Percentiles rank a stretch among this genome's conserved stretches.
These are phyloP conservation scores for Metarhizium rileyi DNA, from an alignment of 2,329 filamentous ascomycete genomes.

Conservation along the genomic window DNA sequence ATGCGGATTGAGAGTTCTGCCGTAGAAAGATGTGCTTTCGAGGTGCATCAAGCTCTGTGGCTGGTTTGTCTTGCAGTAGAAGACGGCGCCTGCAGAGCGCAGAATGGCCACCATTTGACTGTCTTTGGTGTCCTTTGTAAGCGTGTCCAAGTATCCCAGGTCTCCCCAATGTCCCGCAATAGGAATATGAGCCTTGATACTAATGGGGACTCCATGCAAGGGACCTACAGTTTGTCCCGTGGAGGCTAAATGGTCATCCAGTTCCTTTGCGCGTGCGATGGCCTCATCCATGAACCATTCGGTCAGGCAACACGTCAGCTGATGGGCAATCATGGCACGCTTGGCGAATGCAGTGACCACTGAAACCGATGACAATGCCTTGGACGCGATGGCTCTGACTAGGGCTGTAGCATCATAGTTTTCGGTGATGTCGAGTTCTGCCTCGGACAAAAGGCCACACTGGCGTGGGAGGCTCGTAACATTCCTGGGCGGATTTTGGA, in stretches of 20 bases:
- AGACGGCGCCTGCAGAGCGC: constrained; percentile 46
- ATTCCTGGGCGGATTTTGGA: constrained; percentile 18
- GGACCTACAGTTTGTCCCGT: constrained; percentile 39
- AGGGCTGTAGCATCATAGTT: constrained; percentile 32
- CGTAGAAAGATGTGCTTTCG: constrained; percentile 50
- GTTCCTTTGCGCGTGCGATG: constrained; percentile 24
- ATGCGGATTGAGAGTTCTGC: constrained; percentile 49
- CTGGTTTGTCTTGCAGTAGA: constrained; percentile 60
- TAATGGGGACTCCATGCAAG: constrained; percentile 40
- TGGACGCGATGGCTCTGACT: constrained; percentile 25
- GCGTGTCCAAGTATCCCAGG: constrained; percentile 40
- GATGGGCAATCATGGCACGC: constrained; percentile 43
- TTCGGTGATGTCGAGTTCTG: constrained; percentile 40
- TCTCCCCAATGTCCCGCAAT: constrained; percentile 38
- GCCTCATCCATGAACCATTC: constrained; percentile 43
- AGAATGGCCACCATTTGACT: constrained; percentile 48
- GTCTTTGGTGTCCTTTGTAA: constrained; percentile 40
- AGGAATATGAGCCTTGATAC: constrained; percentile 53
- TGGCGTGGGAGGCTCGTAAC: constrained; percentile 25
- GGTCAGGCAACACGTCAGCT: constrained; percentile 41
- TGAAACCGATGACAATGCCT: constrained; percentile 25
- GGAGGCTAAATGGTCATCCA: constrained; percentile 31
- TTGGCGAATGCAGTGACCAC: constrained; percentile 42
- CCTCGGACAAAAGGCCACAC: constrained; percentile 32
- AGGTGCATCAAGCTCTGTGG: constrained; percentile 44